Evolutionary conservation across 2,329 filamentous ascomycete species (phyloP).

Genomic region (Lasiodiplodia theobromae): DNA sequence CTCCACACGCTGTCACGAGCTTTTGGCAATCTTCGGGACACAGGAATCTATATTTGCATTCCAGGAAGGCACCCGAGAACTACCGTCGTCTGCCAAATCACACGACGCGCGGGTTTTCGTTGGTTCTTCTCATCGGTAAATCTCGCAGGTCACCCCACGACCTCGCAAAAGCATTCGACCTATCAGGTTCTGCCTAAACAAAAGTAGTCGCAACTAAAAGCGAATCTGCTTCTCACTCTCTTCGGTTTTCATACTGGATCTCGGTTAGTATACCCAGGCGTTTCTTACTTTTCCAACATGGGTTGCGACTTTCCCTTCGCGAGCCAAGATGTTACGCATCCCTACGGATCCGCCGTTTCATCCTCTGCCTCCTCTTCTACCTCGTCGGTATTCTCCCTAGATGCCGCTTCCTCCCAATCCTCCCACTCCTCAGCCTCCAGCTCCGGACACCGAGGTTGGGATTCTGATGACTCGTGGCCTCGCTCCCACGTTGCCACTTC

Average conservation of each 20-base stretch:
- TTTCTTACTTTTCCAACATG: conserved; percentile 42
- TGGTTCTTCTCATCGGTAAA: conserved; percentile 50
- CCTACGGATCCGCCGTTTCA: conserved; percentile 75
- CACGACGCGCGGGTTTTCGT: conserved; percentile 45
- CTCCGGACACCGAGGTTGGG: conserved; percentile 62
- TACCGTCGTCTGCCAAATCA: conserved; percentile 36
- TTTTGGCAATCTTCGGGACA: conserved; percentile 26
- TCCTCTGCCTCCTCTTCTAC: conserved; percentile 79
- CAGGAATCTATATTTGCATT: conserved; percentile 6
- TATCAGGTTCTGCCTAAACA: conserved; percentile 30
- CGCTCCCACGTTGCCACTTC: conserved; percentile 36
- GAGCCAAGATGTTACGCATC: conserved; percentile 48
- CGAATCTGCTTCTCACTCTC: conserved; percentile 32
- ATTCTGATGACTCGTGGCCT: conserved; percentile 46
- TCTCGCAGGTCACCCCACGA: conserved; percentile 48
- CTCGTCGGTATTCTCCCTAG: conserved; percentile 79
- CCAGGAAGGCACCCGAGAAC: conserved; percentile 28
- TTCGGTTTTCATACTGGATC: conserved; percentile 27
- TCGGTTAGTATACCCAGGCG: conserved; percentile 31
- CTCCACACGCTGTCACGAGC: conserved; percentile 23
- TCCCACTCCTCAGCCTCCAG: conserved; percentile 63
- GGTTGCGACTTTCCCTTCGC: conserved; percentile 41
- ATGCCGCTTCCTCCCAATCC: conserved; percentile 65
- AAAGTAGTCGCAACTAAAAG: conserved; percentile 31
- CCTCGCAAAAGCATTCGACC: conserved; percentile 34